Evolutionary conservation across 345 rosid genomes (phyloP), one percentile per base, ranked within the genome.

Genomic region (Kernera saxatilis): DNA sequence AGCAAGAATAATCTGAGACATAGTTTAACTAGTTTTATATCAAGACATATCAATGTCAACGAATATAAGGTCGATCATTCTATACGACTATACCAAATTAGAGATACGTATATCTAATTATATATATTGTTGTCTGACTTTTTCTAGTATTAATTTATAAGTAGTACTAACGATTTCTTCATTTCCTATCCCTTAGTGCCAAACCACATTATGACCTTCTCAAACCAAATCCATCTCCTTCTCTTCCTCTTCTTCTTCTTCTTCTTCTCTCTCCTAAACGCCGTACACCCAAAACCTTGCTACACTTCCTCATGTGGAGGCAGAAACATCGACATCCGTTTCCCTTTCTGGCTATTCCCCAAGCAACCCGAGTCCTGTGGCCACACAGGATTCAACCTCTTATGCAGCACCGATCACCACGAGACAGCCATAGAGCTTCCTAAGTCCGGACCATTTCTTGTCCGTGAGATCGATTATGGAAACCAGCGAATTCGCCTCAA

Each of bases 261-360:
- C 63, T 56, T 81, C 66, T 62, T 76, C 60, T 67, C 80, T 72
- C 67, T 83, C 17, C 41, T 79, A 14, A 55, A 59, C 29, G 22
- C 69, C 17, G 30, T 76, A 43, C 5, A 17, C 26, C 39, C 33
- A 22, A 56, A 64, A 48, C 39, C 54, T 37, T 88, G 95, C 71
- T 26, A 80, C 14, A 33, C 67, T 37, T 50, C 83, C 30, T 69
- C 33, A 8, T 80, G 91, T 67, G 63, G 77, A 44, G 14, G 8
- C 26, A 41, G 45, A 29, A 30, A 43, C 17, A 18, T 81, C 30
- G 53, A 77, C 0, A 63, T 85, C 5, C 88, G 87, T 25, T 92
- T 90, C 72, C 98, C 97, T 25, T 92, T 92, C 80, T 53, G 54
- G 5, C 78, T 84, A n/a, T 53, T 59, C 76, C 55, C 66, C 64